Evolutionary conservation across 495 filamentous ascomycete genomes (phyloP), one percentile per base, ranked within the genome.

Genomic region (Aspergillus sclerotiicarbonarius): DNA sequence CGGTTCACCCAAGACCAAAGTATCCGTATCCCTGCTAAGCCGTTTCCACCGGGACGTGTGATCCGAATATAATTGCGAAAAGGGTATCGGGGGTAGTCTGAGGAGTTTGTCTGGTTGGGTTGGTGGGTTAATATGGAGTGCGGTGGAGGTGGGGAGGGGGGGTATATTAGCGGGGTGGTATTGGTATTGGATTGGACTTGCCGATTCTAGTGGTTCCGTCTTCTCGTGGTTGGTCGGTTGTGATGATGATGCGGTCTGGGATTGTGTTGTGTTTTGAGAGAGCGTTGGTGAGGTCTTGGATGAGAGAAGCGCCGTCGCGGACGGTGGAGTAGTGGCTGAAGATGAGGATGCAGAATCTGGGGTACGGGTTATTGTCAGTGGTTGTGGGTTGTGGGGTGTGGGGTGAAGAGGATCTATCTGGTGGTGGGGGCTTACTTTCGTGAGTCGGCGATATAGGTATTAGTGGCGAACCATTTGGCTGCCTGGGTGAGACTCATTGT

Each of bases 241-340:
- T 75, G 20, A 74, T 63, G 3, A 72, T 74, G 16, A 71, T 57
- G 58, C 73, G 53, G 15, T 70, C 51, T 18, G 71, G 63, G n/a
- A 30, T 48, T n/a, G 62, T 53, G 25, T 58, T 52, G 19, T 63
- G 13, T 20, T 60, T 62, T 51, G 51, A 25, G 31, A 79, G 58
- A 32, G 70, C 54, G 48, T 55, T 53, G 7, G 71, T 70, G 5
- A 77, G 54, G 41, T 19, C 45, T 56, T 66, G 31, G 12, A 79
- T 31, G 20, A 80, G 52, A 7, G 56, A 57, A n/a, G 58, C 53
- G 6, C 68, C 68, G 49, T 79, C 76, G 18, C 74, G 67, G 18
- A 71, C 59, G 37, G 73, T 68, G 1, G 70, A 74, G 51, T 76
- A 63, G 49, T 80, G 76, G 53, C 69, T 74, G 59, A 75, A 78